Evolutionary conservation across 2,329 filamentous ascomycete species (phyloP), one percentile per base, ranked within the genome.

Genomic region (Chaetomium sp.): DNA sequence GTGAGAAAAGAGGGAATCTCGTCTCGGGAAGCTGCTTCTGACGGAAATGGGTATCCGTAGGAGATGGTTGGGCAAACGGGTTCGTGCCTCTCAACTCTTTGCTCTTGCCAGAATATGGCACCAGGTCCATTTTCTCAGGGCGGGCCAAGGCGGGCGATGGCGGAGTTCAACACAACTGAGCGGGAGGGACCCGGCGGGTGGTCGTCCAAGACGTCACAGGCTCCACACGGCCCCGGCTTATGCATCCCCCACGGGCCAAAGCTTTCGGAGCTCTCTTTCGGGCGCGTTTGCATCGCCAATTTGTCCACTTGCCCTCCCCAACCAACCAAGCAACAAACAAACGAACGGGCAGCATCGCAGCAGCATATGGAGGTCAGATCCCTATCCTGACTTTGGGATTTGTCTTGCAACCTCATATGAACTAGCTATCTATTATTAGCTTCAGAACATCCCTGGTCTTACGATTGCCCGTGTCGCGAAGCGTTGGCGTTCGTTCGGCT

Each of bases 131-230:
- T 42, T 42, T 42, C 38, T 42, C 38, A 42, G 38, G 38, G 38
- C 38, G 38, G 38, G 38, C 19, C 38, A 42, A 42, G 38, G 31
- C 13, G 21, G 38, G 33, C 55, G 21, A 7, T 16, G 35, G 56
- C 7, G 57, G 21, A 21, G 54, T 31, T 47, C 35, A 47, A 31
- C 27, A 47, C 25, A 21, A 27, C 27, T 29, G 27, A n/a, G 23
- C 16, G 56, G 55, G 55, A 42, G 33, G 55, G 55, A 35, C n/a
- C 55, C 23, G 7, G 23, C n/a, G 42, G 27, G 27, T 59, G 38
- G 56, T 16, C 31, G 38, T 58, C 56, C 56, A 58, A 35, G 59
- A 61, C 59, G 59, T 61, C 59, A 61, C 50, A 16, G 59, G 35
- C 33, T 55, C 59, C 59, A 61, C 59, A 27, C 6, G n/a, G 5